Conservation (phyloP, 202 grass and related monocot genomes). For the Eragrostis tef region DNA sequence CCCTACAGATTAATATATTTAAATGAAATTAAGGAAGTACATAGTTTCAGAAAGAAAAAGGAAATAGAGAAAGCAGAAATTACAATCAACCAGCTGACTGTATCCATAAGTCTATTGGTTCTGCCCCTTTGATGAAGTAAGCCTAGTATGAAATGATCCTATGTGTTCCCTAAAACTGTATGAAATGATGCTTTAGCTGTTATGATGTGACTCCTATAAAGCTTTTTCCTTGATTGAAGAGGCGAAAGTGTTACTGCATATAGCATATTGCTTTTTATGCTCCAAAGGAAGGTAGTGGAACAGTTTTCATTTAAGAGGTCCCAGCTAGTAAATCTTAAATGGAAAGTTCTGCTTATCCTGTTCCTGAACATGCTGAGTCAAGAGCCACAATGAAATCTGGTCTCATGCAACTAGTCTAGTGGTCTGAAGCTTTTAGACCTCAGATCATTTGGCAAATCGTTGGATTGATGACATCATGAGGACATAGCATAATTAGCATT, state of each 20-base stretch:
- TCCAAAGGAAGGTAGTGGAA: conserved; percentile 38
- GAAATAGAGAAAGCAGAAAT: too few species aligned
- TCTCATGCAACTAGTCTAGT: conserved; percentile 30
- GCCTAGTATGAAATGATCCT: background rate
- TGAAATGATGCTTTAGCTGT: background rate
- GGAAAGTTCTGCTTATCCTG: conserved; percentile 18
- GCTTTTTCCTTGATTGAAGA: conserved; percentile 11
- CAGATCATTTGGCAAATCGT: conserved; percentile 1
- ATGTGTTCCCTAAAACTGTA: conserved; percentile 2
- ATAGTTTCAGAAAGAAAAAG: too few species aligned
- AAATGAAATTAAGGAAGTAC: too few species aligned
- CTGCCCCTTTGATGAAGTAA: too few species aligned
- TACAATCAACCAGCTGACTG: too few species aligned
- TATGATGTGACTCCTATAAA: conserved; percentile 15
- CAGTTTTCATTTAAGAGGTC: conserved; percentile 21
- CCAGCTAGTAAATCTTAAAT: conserved; percentile 14
- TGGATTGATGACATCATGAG: background rate
- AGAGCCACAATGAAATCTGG: background rate
- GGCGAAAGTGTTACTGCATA: conserved; percentile 3
- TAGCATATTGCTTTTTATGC: conserved; percentile 35
- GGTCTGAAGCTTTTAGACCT: conserved; percentile 13
- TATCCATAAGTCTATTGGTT: too few species aligned
- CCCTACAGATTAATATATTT: too few species aligned
- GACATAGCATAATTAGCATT: conserved; percentile 2
- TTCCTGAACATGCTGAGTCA: conserved; percentile 24